A percentile compares a stretch with the other conserved stretches of the same genome.
These are phyloP conservation scores for Lasiosphaeriaceae sp. DNA, from an alignment of 495 filamentous ascomycete species.

Conservation along the genomic window DNA sequence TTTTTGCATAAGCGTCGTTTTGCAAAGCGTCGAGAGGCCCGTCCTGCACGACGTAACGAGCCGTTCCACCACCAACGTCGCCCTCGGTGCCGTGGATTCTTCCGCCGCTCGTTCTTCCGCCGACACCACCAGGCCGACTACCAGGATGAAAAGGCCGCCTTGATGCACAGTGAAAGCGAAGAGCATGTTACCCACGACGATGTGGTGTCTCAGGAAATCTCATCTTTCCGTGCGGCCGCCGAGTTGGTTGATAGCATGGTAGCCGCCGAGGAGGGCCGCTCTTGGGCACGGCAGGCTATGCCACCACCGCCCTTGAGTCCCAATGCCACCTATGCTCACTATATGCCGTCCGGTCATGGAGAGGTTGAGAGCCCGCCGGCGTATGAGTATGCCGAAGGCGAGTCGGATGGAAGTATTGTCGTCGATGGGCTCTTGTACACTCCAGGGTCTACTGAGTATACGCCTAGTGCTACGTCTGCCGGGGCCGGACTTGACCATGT, in stretches of 20 bases:
- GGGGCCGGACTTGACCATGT: background rate
- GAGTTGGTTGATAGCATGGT: constrained; percentile 43
- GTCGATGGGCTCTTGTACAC: background rate
- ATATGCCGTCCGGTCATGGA: background rate
- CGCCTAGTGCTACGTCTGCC: background rate
- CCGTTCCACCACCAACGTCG: background rate
- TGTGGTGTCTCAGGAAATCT: constrained; percentile 33
- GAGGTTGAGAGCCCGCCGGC: background rate
- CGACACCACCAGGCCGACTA: background rate
- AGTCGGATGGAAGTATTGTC: background rate
- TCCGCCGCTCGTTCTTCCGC: background rate
- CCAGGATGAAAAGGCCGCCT: constrained; percentile 2
- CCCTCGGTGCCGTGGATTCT: background rate
- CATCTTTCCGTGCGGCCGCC: constrained; percentile 44
- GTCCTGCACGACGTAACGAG: constrained; percentile 1
- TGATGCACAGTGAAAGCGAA: background rate
- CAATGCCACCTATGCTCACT: background rate
- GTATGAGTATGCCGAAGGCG: background rate
- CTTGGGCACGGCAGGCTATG: background rate
- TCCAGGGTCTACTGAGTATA: background rate
- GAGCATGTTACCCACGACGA: background rate
- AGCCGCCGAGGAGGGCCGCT: constrained; percentile 34
- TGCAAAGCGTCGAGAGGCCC: background rate
- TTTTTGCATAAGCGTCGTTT: background rate
- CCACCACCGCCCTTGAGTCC: background rate